Conservation (phyloP, 345 rosid species). For the Eutrema heterophyllum region DNA sequence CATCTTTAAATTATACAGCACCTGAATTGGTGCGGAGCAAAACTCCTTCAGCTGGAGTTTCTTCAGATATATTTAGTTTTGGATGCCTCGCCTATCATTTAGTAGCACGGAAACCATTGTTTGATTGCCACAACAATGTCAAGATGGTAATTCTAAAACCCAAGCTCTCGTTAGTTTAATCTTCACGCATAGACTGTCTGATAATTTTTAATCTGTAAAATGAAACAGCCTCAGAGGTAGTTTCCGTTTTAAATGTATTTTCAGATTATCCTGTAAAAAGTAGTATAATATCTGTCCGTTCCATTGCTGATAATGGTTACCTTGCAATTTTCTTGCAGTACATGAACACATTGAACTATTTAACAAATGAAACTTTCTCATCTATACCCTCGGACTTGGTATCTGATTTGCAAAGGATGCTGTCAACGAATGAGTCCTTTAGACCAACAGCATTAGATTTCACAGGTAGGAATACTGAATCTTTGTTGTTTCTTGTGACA, state of each 20-base stretch:
- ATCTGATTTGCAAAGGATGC: slow-evolving; percentile 86
- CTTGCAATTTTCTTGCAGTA: slow-evolving; percentile 54
- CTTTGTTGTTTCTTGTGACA: slow-evolving; percentile 1
- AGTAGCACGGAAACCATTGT: slow-evolving; percentile 80
- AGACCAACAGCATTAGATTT: slow-evolving; percentile 91
- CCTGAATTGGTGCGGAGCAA: slow-evolving; percentile 84
- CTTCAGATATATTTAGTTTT: slow-evolving; percentile 84
- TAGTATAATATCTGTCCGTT: background rate
- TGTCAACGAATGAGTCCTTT: slow-evolving; percentile 68
- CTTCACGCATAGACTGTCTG: background rate
- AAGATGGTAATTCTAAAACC: slow-evolving; percentile 61
- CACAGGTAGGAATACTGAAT: slow-evolving; percentile 50
- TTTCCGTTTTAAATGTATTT: background rate
- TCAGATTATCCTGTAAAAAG: background rate
- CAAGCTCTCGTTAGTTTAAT: background rate
- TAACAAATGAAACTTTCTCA: slow-evolving; percentile 79
- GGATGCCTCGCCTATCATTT: slow-evolving; percentile 88
- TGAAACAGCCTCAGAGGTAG: background rate
- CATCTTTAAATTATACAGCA: slow-evolving; percentile 83
- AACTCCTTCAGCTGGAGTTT: slow-evolving; percentile 54
- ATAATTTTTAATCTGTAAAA: background rate
- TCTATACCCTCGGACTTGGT: slow-evolving; percentile 72
- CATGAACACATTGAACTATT: slow-evolving; percentile 79
- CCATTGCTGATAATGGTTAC: slow-evolving; percentile 5
- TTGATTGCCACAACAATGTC: slow-evolving; percentile 89